Evolutionary conservation across 2,329 filamentous ascomycete species (phyloP), one percentile per base, ranked within the genome.

Genomic region (Sarocladium oryzae): DNA sequence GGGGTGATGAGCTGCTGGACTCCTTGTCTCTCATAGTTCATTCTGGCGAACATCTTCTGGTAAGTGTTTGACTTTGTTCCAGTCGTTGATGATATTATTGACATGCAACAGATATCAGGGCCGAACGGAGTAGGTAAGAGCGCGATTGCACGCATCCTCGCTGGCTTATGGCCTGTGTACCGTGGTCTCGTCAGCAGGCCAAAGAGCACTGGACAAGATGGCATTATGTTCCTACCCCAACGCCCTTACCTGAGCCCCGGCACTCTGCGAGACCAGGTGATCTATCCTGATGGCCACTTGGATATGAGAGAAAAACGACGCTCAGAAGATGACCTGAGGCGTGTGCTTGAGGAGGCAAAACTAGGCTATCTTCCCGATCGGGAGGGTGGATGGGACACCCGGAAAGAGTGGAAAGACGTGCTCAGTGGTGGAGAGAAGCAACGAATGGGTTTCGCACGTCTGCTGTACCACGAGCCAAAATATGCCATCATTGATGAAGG

Each of bases 401-500:
- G 89, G 52, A 97, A 99, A 69, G 91, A 96, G 64, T 99, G 93
- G 93, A 96, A 97, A 70, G 92, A 97, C 59, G 89, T 99, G 4
- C 76, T 99, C n/a, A 92, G 86, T 57, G 93, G 93, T 35, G 93
- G 93, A 11, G 93, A 99, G 76, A 99, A 99, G 73, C 93, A 99
- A 71, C 78, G 93, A 20, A 89, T 99, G 80, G 89, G 83, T 0
- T 89, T 99, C 60, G 92, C 95, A 3, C 77, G 93, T 40, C 67
- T 99, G 48, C 73, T 97, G 36, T 99, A 99, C 63, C 93, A 99
- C 63, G 92, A 97, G 70, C 93, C 93, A 15, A 78, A 86, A 54
- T 99, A 95, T 64, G 93, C 90, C 2, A 89, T 99, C 61, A 83
- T 99, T 52, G 93, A 99, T 56, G 93, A 99, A 68, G 92, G 90